Conservation (phyloP, 1,284 basidiomycete species). For the Pascua sp. region DNA sequence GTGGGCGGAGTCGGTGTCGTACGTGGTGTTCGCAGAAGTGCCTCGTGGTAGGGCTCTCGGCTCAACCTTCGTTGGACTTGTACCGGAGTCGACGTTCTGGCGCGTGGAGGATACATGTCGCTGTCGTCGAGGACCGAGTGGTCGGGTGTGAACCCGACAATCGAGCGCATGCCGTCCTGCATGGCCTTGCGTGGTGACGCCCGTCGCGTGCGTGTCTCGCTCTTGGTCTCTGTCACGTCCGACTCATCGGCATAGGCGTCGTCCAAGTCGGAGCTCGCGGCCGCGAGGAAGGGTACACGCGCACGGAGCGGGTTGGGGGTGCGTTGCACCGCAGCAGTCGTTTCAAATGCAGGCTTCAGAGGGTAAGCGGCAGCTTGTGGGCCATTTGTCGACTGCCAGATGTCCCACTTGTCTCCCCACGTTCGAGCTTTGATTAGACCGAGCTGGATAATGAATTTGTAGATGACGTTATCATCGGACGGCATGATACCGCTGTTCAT, state of each 20-base stretch:
- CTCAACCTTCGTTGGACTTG: too few relatives aligned
- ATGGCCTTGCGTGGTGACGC: conserved; percentile 11
- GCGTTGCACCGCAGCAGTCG: background rate
- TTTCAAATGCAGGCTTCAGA: background rate
- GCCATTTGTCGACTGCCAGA: conserved; percentile 26
- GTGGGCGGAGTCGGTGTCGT: conserved; percentile 2
- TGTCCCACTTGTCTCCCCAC: conserved; percentile 47
- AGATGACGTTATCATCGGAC: conserved; percentile 38
- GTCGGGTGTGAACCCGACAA: conserved; percentile 14
- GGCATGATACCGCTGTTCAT: conserved; percentile 33
- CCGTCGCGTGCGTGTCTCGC: conserved; percentile 3
- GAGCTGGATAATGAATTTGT: conserved; percentile 47
- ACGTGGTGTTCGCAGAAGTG: too few relatives aligned
- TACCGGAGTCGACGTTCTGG: conserved; percentile 4
- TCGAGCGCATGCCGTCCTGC: conserved; percentile 4
- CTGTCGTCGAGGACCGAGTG: background rate
- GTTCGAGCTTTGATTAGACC: conserved; percentile 44
- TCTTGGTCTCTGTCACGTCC: conserved; percentile 12
- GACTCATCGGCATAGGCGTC: conserved; percentile 30
- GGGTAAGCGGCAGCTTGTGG: background rate
- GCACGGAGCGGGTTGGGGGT: conserved; percentile 13
- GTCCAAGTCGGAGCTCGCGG: conserved; percentile 43
- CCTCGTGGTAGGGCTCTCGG: too few relatives aligned
- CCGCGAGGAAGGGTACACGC: conserved; percentile 41
- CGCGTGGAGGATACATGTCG: too few relatives aligned